Percentiles rank a stretch among this genome's conserved stretches.
Evolutionary conservation across 2,329 filamentous ascomycete species (phyloP).

Genomic region (Aspergillus fijiensis): DNA sequence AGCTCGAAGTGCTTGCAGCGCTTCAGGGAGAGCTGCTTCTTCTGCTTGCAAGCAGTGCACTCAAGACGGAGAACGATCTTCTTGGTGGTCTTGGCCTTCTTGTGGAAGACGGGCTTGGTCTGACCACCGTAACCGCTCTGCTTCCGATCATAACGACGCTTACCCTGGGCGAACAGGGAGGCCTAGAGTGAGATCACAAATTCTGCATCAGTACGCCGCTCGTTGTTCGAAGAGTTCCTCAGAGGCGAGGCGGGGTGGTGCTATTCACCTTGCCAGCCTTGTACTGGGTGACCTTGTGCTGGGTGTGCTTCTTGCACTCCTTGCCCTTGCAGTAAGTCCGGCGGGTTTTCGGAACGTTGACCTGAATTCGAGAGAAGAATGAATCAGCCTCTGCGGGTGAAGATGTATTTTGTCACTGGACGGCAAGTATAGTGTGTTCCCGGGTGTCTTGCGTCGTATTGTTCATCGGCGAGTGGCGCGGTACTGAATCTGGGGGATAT

Average conservation of each 20-base stretch:
- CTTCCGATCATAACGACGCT: slow-evolving; percentile 99
- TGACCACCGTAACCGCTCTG: slow-evolving; percentile 99
- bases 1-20: slow-evolving; percentile 99
- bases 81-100: slow-evolving; percentile 99
- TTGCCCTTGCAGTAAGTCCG: slow-evolving; percentile 98
- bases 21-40: slow-evolving; percentile 97
- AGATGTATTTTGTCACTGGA: not conserved
- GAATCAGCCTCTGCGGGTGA: slow-evolving; percentile 6
- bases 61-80: slow-evolving; percentile 99
- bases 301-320: slow-evolving; percentile 89
- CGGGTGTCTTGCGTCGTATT: slow-evolving; percentile 9
- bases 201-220: slow-evolving; percentile 25
- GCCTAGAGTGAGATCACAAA: slow-evolving; percentile 53
- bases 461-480: not conserved
- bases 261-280: slow-evolving; percentile 81
- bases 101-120: slow-evolving; percentile 99
- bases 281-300: slow-evolving; percentile 95
- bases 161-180: slow-evolving; percentile 95
- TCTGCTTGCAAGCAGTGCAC: slow-evolving; percentile 97
- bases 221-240: slow-evolving; percentile 13
- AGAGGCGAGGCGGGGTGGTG: slow-evolving; percentile 10
- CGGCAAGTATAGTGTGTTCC: not conserved
- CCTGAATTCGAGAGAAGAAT: slow-evolving; percentile 51
- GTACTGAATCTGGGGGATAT: not conserved
- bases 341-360: slow-evolving; percentile 98